A percentile compares a stretch with the other conserved stretches of the same genome.
phyloP scores from a whole-genome alignment of 2,329 filamentous ascomycete genomes.

The Pseudogymnoascus sp. region DNA sequence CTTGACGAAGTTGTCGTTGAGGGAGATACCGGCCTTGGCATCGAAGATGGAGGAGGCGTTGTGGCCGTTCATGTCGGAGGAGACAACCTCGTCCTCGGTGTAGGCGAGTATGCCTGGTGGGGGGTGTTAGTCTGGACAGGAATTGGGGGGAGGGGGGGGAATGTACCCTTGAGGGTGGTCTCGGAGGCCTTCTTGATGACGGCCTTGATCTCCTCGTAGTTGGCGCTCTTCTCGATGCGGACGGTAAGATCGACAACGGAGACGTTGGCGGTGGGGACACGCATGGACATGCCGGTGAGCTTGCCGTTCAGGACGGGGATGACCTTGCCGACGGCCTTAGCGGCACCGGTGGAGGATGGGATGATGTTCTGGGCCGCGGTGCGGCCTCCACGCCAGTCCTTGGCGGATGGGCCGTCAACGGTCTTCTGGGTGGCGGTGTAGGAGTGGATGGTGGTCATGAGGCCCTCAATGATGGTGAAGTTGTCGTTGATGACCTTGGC shows the following conservation, averaged over 20 bases:
- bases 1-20: constrained; percentile 99
- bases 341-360: constrained; percentile 95
- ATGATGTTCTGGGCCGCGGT: constrained; percentile 99
- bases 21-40: constrained; percentile 95
- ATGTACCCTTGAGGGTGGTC: constrained; percentile 73
- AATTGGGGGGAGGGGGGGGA: constrained; percentile 12
- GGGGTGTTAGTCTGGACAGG: constrained; percentile 12
- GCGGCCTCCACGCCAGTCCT: constrained; percentile 99
- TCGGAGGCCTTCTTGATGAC: constrained; percentile 81
- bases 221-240: constrained; percentile 84
- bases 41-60: constrained; percentile 95
- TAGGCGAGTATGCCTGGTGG: constrained; percentile 72
- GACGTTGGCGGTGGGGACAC: constrained; percentile 97
- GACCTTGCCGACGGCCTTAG: constrained; percentile 99
- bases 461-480: constrained; percentile 93
- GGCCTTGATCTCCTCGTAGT: constrained; percentile 87
- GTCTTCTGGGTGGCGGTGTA: constrained; percentile 99
- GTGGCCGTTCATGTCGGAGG: constrained; percentile 88
- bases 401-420: constrained; percentile 91
- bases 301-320: constrained; percentile 97
- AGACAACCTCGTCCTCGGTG: constrained; percentile 96
- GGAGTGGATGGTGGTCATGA: constrained; percentile 99
- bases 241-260: constrained; percentile 96
- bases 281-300: constrained; percentile 99
- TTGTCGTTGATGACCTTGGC: constrained; percentile 99